A percentile compares a stretch with the other conserved stretches of the same genome.
Conservation (phyloP, 2,329 filamentous ascomycete species). For the Cercospora sp. region DNA sequence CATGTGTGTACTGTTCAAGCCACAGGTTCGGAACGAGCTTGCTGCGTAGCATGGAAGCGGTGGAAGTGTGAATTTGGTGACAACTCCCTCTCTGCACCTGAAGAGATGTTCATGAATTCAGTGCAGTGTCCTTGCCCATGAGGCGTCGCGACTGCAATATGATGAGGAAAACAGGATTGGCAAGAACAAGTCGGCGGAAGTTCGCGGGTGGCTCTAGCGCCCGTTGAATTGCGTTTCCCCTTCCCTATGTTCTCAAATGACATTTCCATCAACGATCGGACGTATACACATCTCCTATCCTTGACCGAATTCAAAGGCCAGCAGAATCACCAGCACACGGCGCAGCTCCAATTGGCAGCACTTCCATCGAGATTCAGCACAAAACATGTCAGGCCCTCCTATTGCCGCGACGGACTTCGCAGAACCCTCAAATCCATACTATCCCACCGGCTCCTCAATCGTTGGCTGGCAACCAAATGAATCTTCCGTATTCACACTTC, state of each 20-base stretch:
- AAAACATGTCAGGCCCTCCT: not conserved
- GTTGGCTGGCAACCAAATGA: slow-evolving; percentile 67
- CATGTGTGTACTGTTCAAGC: too few species aligned
- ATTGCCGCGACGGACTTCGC: not conserved
- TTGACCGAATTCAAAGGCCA: not conserved
- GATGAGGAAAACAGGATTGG: not conserved
- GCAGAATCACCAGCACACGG: not conserved
- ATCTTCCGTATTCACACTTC: slow-evolving; percentile 58
- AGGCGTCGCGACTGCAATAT: not conserved
- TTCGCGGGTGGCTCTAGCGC: not conserved
- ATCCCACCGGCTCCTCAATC: slow-evolving; percentile 64
- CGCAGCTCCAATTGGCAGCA: not conserved
- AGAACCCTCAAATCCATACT: slow-evolving; percentile 60
- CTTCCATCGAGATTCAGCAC: not conserved
- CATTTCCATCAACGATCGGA: not conserved
- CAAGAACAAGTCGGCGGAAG: not conserved
- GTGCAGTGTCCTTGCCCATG: too few species aligned
- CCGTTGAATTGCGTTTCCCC: not conserved
- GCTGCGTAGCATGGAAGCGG: not conserved
- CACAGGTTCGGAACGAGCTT: not conserved
- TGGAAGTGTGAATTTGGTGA: not conserved
- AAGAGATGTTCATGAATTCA: not conserved
- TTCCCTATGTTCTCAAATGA: not conserved
- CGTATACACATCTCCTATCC: not conserved
- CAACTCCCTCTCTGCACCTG: not conserved